These are phyloP conservation scores for Scedosporium minutisporum DNA, from an alignment of 2,329 filamentous ascomycete genomes.

Conservation along the genomic window DNA sequence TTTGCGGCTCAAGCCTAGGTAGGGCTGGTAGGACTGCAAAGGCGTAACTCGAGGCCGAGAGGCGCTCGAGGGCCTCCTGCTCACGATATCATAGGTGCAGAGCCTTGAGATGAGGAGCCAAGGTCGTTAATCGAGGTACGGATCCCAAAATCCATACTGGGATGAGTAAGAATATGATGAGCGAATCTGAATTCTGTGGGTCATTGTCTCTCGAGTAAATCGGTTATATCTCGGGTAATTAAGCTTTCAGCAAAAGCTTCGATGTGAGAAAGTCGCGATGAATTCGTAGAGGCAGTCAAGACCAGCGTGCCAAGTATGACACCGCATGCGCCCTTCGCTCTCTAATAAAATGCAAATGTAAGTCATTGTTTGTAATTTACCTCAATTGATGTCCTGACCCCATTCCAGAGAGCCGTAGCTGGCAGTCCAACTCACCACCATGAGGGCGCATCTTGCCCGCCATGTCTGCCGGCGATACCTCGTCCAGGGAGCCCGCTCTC, in stretches of 20 bases:
- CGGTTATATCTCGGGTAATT: neutral
- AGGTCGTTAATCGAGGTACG: no score
- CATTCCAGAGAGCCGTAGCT: neutral
- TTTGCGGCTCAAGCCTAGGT: neutral
- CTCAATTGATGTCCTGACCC: neutral
- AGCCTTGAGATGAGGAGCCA: no score
- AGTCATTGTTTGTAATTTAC: neutral
- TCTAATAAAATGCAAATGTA: constrained; percentile 3
- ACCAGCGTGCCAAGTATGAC: neutral
- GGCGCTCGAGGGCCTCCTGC: no score
- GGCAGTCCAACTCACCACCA: constrained; percentile 18
- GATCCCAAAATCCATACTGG: no score
- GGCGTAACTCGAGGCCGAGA: no score
- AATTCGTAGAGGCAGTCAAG: neutral
- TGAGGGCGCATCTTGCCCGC: constrained; percentile 35
- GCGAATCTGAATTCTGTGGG: no score
- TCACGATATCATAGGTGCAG: no score
- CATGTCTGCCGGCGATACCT: constrained; percentile 31
- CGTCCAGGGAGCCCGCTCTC: constrained; percentile 14
- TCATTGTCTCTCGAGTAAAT: no score
- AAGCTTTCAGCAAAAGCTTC: neutral
- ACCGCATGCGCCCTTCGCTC: neutral
- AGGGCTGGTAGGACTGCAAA: no score
- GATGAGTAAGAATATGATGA: no score
- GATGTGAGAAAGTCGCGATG: neutral